Conservation (phyloP, 441 rosid genomes). For the Heliophila coronopifolia region DNA sequence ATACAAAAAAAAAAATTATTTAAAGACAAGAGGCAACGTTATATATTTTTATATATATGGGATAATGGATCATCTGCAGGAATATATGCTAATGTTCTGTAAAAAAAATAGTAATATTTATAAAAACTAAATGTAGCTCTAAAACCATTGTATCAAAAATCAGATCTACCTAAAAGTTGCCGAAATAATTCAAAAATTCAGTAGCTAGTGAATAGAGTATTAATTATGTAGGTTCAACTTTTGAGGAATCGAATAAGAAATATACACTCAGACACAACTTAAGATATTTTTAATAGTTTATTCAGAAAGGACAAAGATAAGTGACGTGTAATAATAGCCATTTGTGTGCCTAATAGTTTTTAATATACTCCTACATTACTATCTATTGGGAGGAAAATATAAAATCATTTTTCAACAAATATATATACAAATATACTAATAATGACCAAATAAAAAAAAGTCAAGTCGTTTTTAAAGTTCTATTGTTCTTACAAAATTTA, state of each 20-base stretch:
- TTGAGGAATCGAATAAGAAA: slow-evolving; percentile 22
- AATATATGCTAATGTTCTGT: slow-evolving; percentile 22
- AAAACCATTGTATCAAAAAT: slow-evolving; percentile 9
- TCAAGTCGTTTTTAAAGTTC: too few relatives aligned
- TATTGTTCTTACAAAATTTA: too few relatives aligned
- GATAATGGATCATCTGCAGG: slow-evolving; percentile 25
- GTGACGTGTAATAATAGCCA: slow-evolving; percentile 9
- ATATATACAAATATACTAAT: too few relatives aligned
- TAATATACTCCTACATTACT: too few relatives aligned
- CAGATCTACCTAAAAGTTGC: slow-evolving; percentile 23
- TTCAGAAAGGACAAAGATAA: neutral
- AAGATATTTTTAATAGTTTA: slow-evolving; percentile 3
- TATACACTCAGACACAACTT: slow-evolving; percentile 10
- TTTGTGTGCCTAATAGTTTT: slow-evolving; percentile 2
- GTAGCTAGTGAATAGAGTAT: neutral
- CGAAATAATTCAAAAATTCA: neutral
- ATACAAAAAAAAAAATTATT: too few relatives aligned
- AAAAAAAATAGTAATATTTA: neutral
- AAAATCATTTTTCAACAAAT: too few relatives aligned
- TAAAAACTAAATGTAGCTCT: slow-evolving; percentile 2
- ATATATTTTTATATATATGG: neutral
- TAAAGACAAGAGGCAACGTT: slow-evolving; percentile 10
- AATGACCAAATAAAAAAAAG: too few relatives aligned
- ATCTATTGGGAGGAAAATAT: too few relatives aligned
- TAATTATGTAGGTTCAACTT: slow-evolving; percentile 15